Evolutionary conservation across 352 stramenopile species (phyloP), one percentile per base, ranked within the genome.

Genomic region (Pythium coloratum): DNA sequence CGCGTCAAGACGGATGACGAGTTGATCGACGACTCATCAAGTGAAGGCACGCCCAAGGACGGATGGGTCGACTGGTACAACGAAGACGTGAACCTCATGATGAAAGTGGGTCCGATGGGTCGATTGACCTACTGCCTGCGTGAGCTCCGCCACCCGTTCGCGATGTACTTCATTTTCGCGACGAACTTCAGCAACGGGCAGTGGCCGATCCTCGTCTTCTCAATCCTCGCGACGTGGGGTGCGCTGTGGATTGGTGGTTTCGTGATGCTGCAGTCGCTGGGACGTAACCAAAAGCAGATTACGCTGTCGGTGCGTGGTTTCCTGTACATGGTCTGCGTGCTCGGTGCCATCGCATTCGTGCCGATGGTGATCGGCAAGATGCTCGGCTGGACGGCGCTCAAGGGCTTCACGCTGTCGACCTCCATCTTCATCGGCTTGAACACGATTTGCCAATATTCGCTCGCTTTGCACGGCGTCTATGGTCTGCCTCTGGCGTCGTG

Each of bases 131-230:
- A 95, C 65, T 82, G 76, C 42, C 50, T 95, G 12, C 84, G 87
- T n/a, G 87, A 94, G 38, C 64, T 95, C 20, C 85, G 87, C 10
- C 85, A 94, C 55, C 80, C 85, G 1, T 44, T 95, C 28, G 82
- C 85, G 7, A 90, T 88, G 79, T 95, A 95, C 57, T 95, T 87
- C 49, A 82, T 94, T 3, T 95, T 92, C 47, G 73, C 82, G 47
- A 91, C 80, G 3, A 70, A 92, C 34, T 95, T 95, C 42, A 78
- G 72, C 10, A 89, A 93, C 46, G 72, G 69, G 6, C 76, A 67
- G 6, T 80, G 81, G 57, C 88, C 78, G 62, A 49, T 76, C 13
- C 40, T 87, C 38, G 69, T 95, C 8, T 32, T 59, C 16, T 55
- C 32, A 2, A 54, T 70, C 13, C 33, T 67, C 6, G 53, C 55